Conservation (phyloP, 2,329 filamentous ascomycete genomes). For the Setomelanomma holmii region DNA sequence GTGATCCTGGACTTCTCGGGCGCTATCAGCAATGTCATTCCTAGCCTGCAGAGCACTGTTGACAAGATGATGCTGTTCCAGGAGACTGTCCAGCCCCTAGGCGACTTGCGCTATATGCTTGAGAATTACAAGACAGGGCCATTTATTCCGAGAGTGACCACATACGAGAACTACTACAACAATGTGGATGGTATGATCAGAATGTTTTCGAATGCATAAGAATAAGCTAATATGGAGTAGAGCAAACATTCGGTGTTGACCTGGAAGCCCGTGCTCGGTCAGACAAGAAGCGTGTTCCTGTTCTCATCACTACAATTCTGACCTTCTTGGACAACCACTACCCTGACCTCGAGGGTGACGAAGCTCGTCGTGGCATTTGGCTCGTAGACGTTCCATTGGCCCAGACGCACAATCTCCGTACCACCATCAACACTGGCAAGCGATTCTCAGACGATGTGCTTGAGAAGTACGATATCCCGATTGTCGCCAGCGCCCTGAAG, state of each 20-base stretch:
- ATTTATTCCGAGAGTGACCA: slow-evolving; percentile 87
- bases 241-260: slow-evolving; percentile 97
- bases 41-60: slow-evolving; percentile 90
- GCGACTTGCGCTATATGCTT: slow-evolving; percentile 89
- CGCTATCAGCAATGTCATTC: slow-evolving; percentile 96
- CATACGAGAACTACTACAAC: slow-evolving; percentile 99
- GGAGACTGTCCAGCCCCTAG: slow-evolving; percentile 93
- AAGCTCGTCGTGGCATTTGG: slow-evolving; percentile 91
- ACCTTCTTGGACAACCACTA: slow-evolving; percentile 97
- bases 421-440: slow-evolving; percentile 86
- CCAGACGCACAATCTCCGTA: slow-evolving; percentile 83
- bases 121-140: slow-evolving; percentile 97
- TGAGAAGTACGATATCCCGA: slow-evolving; percentile 89
- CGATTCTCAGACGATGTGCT: slow-evolving; percentile 76
- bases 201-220: not conserved
- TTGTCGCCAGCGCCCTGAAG: slow-evolving; percentile 90
- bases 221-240: slow-evolving; percentile 50
- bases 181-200: slow-evolving; percentile 74
- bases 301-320: slow-evolving; percentile 89
- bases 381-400: slow-evolving; percentile 86
- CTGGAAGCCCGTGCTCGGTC: slow-evolving; percentile 92
- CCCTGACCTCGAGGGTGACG: slow-evolving; percentile 95
- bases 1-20: slow-evolving; percentile 98
- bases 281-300: slow-evolving; percentile 92
- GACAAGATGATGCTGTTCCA: slow-evolving; percentile 99